Conservation (phyloP, 2,329 filamentous ascomycete species). For the Aspergillus sp. region DNA sequence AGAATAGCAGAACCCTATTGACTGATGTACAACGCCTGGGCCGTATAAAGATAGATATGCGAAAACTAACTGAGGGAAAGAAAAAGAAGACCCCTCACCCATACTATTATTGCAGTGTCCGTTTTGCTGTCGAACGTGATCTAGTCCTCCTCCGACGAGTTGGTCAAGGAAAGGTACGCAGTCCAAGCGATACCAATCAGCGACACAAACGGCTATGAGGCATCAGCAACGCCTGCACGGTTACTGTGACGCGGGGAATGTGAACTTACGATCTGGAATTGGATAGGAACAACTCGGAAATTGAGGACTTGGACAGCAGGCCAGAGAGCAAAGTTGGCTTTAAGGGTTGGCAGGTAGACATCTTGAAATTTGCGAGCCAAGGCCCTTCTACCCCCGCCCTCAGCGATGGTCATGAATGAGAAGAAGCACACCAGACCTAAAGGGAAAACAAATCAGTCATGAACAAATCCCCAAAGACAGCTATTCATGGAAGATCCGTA, state of each 20-base stretch:
- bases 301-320: constrained; percentile 93
- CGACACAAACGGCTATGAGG: constrained; percentile 77
- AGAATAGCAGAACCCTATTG: too few relatives aligned
- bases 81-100: constrained; percentile 6
- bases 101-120: too few relatives aligned
- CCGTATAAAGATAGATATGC: neutral
- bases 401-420: constrained; percentile 89
- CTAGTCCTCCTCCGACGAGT: constrained; percentile 66
- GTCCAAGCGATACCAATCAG: constrained; percentile 96
- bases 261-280: constrained; percentile 82
- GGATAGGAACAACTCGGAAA: constrained; percentile 88
- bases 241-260: too few relatives aligned
- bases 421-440: constrained; percentile 77
- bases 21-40: constrained; percentile 10
- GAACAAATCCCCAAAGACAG: neutral
- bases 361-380: constrained; percentile 79
- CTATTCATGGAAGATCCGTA: constrained; percentile 29
- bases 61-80: constrained; percentile 1
- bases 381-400: constrained; percentile 77
- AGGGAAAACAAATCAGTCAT: constrained; percentile 4
- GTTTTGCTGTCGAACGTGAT: neutral
- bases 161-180: constrained; percentile 86
- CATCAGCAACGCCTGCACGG: neutral
- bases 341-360: constrained; percentile 87
- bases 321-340: constrained; percentile 94